phyloP scores from a whole-genome alignment of 2,329 filamentous ascomycete genomes.

The Biscogniauxia mediterranea region DNA sequence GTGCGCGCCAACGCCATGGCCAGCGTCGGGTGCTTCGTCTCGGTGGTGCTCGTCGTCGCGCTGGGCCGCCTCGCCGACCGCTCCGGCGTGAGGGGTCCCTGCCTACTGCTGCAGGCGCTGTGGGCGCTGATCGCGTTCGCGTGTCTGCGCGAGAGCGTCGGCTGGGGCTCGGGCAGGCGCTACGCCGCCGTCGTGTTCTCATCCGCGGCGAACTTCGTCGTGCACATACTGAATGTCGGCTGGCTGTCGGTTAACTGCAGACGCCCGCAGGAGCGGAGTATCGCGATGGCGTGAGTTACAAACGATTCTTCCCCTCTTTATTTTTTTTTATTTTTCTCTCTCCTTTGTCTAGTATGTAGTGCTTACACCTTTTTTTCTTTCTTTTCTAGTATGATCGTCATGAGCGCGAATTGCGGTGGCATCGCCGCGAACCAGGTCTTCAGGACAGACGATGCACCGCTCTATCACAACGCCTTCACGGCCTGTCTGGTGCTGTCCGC shows the following conservation, averaged over 20 bases:
- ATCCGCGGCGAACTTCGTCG: constrained; percentile 28
- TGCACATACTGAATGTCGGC: constrained; percentile 33
- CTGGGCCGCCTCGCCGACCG: constrained; percentile 28
- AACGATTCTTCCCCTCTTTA: too few relatives aligned
- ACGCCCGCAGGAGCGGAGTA: constrained; percentile 27
- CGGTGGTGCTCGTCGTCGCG: constrained; percentile 14
- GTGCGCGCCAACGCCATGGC: constrained; percentile 29
- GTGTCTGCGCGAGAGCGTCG: constrained; percentile 30
- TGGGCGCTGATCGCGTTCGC: constrained; percentile 39
- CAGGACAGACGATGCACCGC: constrained; percentile 28
- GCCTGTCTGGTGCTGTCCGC: constrained; percentile 24
- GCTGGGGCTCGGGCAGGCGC: constrained; percentile 18
- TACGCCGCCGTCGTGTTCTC: constrained; percentile 28
- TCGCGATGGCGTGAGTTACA: constrained; percentile 30
- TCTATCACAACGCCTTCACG: constrained; percentile 26
- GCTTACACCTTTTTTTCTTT: neutral
- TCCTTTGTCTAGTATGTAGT: too few relatives aligned
- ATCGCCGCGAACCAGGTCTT: constrained; percentile 30
- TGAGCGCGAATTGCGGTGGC: constrained; percentile 27
- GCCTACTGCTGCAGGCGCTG: constrained; percentile 33
- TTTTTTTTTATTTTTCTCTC: too few relatives aligned
- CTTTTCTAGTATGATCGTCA: constrained; percentile 30
- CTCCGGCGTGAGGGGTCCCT: constrained; percentile 34
- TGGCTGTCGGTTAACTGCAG: constrained; percentile 32
- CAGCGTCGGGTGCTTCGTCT: constrained; percentile 22